phyloP scores from a whole-genome alignment of 2,329 filamentous ascomycete species.

The Trichoderma lentiforme region DNA sequence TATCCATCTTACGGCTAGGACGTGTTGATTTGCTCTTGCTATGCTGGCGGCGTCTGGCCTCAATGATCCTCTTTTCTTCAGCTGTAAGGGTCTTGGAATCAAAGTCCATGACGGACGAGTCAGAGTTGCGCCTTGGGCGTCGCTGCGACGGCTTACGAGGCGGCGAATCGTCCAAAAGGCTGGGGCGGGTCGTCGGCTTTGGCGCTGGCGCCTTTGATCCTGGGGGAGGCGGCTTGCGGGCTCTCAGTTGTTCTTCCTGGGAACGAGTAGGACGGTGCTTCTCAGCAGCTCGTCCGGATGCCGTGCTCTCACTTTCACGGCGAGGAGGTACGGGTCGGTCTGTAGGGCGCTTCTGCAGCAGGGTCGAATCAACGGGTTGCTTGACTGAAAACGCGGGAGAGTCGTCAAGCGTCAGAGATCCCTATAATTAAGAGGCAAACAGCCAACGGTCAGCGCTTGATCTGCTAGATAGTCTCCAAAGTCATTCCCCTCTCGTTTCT shows the following conservation, averaged over 20 bases:
- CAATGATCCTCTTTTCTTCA: conserved; percentile 43
- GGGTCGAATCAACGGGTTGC: conserved; percentile 34
- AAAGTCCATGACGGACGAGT: conserved; percentile 66
- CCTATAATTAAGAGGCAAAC: conserved; percentile 44
- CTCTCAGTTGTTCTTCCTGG: conserved; percentile 61
- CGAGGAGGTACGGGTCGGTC: conserved; percentile 25
- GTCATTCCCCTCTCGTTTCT: not conserved
- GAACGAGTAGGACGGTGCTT: conserved; percentile 61
- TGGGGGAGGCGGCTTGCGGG: conserved; percentile 37
- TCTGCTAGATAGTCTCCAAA: not conserved
- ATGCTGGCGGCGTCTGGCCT: conserved; percentile 32
- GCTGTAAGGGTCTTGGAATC: conserved; percentile 57
- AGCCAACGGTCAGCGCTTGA: conserved; percentile 1
- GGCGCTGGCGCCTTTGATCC: not conserved
- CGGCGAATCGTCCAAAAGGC: conserved; percentile 38
- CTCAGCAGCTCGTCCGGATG: conserved; percentile 38
- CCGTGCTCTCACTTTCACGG: conserved; percentile 43
- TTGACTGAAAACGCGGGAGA: conserved; percentile 35
- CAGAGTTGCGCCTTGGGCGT: conserved; percentile 70
- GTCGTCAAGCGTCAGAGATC: conserved; percentile 65
- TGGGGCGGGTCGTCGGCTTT: conserved; percentile 30
- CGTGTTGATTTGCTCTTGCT: conserved; percentile 50
- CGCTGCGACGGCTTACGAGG: conserved; percentile 39
- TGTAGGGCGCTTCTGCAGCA: conserved; percentile 38
- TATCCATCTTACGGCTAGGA: conserved; percentile 62